Base-by-base conservation (phyloP, 768 basidiomycete species). In the Pholiota molesta region DNA sequence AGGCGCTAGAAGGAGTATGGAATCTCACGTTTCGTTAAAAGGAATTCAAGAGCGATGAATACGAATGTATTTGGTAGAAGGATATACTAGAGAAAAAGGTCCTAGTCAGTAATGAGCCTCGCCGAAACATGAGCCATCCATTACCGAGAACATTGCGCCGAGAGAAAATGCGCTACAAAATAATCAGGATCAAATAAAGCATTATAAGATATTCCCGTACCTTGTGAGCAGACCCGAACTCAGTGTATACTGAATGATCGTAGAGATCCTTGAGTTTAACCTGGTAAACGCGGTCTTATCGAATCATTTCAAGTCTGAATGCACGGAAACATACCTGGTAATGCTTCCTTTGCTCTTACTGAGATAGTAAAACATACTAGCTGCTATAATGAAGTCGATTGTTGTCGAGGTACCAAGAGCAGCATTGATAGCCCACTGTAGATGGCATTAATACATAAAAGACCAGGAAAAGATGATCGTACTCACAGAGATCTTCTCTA, bases 361-460 rank as follows among this genome's bases (percentile, higher is more conserved):
- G 3, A 66, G 53, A 17, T 66, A 66, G 45, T 60, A 66, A 31
- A 63, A 66, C 51, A 66, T 64, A n/a, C 63, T 49, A 28, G 29
- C 44, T 2, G 63, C 61, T 14, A 66, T 51, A 13, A 64, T 51
- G 17, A 66, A 60, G 39, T 66, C 66, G n/a, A 62, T 66, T 13
- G 40, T 37, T 6, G 66, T 66, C 6, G 63, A 60, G 23, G 60
- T 60, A 11, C 57, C 63, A 19, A 66, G 63, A 4, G 61, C 61
- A 1, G 61, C 51, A 26, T 52, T 49, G 5, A 66, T 53, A 2
- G 56, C 52, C 66, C 66, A 66, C 66, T 66, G 29, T 3, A 51
- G n/a, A 1, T 23, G 1, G 8, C 54, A 23, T 45, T 5, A 11
- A 33, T 39, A n/a, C 31, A 23, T 39, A 26, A 9, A 1, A 28